phyloP scores from a whole-genome alignment of 2,329 filamentous ascomycete species.

The Lecanosticta acicola region DNA sequence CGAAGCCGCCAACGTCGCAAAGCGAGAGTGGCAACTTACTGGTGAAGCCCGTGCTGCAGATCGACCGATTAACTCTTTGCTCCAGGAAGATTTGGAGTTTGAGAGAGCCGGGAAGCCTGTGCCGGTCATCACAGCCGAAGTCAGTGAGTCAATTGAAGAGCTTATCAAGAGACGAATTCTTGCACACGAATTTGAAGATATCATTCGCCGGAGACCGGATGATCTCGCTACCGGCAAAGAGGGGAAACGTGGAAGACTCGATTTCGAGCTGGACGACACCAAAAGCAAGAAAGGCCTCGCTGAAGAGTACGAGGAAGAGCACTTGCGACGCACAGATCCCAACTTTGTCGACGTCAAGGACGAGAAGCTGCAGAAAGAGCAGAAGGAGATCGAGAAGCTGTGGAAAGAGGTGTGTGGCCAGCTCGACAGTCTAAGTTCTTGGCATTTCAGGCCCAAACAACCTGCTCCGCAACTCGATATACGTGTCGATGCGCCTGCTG shows the following conservation, averaged over 20 bases:
- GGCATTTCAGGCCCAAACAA: conserved; percentile 91
- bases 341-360: conserved; percentile 75
- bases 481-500: conserved; percentile 82
- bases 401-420: conserved; percentile 77
- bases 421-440: conserved; percentile 84
- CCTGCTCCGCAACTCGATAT: conserved; percentile 76
- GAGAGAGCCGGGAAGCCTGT: conserved; percentile 93
- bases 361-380: conserved; percentile 68
- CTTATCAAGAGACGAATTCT: conserved; percentile 92
- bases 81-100: conserved; percentile 93
- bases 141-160: conserved; percentile 85
- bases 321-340: conserved; percentile 71
- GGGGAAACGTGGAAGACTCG: conserved; percentile 59
- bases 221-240: conserved; percentile 56
- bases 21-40: conserved; percentile 82
- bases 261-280: conserved; percentile 73
- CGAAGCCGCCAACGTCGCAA: conserved; percentile 81
- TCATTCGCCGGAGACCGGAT: conserved; percentile 74
- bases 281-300: conserved; percentile 84
- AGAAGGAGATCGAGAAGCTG: conserved; percentile 72
- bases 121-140: conserved; percentile 84
- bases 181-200: conserved; percentile 85
- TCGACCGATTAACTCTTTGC: conserved; percentile 81
- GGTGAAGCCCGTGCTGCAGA: conserved; percentile 81
- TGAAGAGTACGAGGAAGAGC: conserved; percentile 91